Evolutionary conservation across 768 basidiomycete species (phyloP).

Genomic region (Mycena polygramma): DNA sequence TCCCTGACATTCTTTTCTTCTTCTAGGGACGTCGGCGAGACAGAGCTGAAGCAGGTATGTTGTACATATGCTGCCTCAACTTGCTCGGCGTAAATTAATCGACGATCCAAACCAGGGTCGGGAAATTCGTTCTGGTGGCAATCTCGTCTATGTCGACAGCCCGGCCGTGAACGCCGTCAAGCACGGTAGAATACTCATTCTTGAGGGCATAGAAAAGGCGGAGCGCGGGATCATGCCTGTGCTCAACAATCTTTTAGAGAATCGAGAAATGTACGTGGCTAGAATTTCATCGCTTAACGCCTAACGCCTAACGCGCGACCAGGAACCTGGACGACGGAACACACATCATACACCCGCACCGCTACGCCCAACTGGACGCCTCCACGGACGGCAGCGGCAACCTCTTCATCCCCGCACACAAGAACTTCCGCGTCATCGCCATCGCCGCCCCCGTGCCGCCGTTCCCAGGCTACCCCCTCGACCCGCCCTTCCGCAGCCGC

Average conservation of each 20-base stretch:
- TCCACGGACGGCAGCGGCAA: constrained; percentile 52
- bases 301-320: neutral
- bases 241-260: constrained; percentile 77
- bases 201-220: constrained; percentile 81
- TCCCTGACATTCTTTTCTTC: no score
- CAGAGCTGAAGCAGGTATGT: constrained; percentile 77
- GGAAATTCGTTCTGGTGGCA: constrained; percentile 72
- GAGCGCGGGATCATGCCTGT: constrained; percentile 82
- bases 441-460: constrained; percentile 79
- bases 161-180: constrained; percentile 77
- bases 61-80: constrained; percentile 24
- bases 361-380: constrained; percentile 61
- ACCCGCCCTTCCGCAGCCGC: constrained; percentile 77
- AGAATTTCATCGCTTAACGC: neutral
- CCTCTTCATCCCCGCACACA: constrained; percentile 74
- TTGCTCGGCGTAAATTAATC: neutral
- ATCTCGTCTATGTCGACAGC: constrained; percentile 76
- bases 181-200: constrained; percentile 71
- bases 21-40: constrained; percentile 70
- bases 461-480: constrained; percentile 74
- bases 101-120: constrained; percentile 58
- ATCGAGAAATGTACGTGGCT: constrained; percentile 72
- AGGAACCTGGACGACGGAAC: constrained; percentile 81
- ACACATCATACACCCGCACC: constrained; percentile 75
- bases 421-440: constrained; percentile 76